Conservation (phyloP, 441 rosid species). For the Breynia disticha region DNA sequence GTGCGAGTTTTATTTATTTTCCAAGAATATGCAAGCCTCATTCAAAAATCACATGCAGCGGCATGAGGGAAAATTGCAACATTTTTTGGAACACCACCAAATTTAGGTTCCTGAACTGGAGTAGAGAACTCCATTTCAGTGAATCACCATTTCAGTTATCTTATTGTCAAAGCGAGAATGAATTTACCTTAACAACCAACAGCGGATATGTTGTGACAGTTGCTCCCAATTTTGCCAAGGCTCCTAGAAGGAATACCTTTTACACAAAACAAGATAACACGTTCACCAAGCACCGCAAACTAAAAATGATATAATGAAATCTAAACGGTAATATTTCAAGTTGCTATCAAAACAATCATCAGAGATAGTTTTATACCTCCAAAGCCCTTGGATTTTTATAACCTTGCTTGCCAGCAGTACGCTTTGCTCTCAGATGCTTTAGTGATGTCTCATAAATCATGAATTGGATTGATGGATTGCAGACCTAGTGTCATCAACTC, state of each 20-base stretch:
- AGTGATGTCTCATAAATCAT: constrained; percentile 57
- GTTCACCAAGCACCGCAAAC: not conserved
- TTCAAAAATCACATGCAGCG: too few species aligned
- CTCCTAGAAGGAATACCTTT: constrained; percentile 57
- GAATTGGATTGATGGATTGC: constrained; percentile 72
- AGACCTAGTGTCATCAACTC: constrained; percentile 33
- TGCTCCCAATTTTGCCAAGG: constrained; percentile 66
- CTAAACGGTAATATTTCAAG: not conserved
- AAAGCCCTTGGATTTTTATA: constrained; percentile 40
- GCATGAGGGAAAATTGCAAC: too few species aligned
- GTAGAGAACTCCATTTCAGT: not conserved
- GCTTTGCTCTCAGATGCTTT: constrained; percentile 43
- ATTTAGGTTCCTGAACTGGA: too few species aligned
- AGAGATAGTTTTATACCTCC: constrained; percentile 32
- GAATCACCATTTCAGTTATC: not conserved
- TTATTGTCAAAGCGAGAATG: not conserved
- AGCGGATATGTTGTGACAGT: constrained; percentile 58
- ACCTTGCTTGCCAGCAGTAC: constrained; percentile 27
- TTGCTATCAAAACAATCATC: not conserved
- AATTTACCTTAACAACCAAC: constrained; percentile 61
- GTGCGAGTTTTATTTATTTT: too few species aligned
- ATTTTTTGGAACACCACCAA: too few species aligned
- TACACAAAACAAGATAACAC: constrained; percentile 9
- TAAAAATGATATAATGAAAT: not conserved
- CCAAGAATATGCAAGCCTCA: too few species aligned